Evolutionary conservation across 441 rosid genomes (phyloP).

Genomic region (Populus tomentosa): DNA sequence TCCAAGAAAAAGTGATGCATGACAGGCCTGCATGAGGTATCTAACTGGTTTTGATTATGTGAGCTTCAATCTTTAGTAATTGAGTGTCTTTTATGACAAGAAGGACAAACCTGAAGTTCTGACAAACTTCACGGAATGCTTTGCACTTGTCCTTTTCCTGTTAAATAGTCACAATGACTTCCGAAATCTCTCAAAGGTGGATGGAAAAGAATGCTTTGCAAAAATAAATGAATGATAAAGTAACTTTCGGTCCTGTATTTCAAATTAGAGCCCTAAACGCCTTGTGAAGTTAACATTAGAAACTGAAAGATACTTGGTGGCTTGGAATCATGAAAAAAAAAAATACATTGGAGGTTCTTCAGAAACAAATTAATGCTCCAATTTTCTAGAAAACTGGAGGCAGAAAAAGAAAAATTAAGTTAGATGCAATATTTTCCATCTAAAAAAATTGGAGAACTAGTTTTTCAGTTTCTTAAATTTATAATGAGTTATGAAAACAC

Average conservation of each 20-base stretch:
- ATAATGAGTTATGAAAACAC: too few relatives aligned
- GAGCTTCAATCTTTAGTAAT: conserved; percentile 5
- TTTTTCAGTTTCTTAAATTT: too few relatives aligned
- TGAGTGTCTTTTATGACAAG: conserved; percentile 6
- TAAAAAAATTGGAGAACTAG: too few relatives aligned
- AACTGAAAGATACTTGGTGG: neutral
- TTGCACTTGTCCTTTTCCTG: conserved; percentile 84
- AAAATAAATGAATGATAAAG: neutral
- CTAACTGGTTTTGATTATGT: conserved; percentile 20
- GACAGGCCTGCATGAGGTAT: conserved; percentile 72
- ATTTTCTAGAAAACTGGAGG: too few relatives aligned
- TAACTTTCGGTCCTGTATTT: neutral
- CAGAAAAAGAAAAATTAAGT: too few relatives aligned
- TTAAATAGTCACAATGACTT: conserved; percentile 12
- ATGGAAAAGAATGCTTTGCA: neutral
- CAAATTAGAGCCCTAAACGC: neutral
- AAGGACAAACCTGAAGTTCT: conserved; percentile 74
- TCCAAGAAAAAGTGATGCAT: conserved; percentile 96
- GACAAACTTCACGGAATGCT: conserved; percentile 82
- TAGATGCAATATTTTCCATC: too few relatives aligned
- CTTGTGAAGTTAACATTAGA: neutral
- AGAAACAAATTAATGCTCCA: too few relatives aligned
- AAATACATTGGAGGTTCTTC: too few relatives aligned
- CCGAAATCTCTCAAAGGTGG: neutral
- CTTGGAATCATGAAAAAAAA: neutral